These are phyloP conservation scores for Phytopythium helicoides DNA, from an alignment of 352 stramenopile species.

Conservation along the genomic window DNA sequence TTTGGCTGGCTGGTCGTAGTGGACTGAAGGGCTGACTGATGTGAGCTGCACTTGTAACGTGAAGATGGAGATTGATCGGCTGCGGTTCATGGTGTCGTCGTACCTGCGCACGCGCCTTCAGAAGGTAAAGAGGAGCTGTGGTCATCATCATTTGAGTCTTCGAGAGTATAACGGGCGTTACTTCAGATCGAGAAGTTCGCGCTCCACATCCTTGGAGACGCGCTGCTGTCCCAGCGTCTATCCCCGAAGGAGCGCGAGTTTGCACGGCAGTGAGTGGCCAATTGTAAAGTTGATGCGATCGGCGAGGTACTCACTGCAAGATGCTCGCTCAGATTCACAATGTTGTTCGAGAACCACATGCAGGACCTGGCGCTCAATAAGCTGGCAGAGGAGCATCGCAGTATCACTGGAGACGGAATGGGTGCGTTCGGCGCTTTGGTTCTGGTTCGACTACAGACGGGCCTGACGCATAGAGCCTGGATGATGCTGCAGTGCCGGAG, in stretches of 20 bases:
- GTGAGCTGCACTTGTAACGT: not conserved
- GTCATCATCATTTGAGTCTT: not conserved
- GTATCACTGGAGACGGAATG: constrained; percentile 62
- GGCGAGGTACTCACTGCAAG: not conserved
- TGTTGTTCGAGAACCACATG: constrained; percentile 73
- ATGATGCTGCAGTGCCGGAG: constrained; percentile 39
- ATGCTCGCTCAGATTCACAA: constrained; percentile 36
- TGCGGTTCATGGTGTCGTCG: constrained; percentile 82
- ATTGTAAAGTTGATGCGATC: not conserved
- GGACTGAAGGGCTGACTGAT: not conserved
- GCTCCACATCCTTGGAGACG: constrained; percentile 49
- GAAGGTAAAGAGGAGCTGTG: constrained; percentile 33
- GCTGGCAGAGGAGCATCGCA: constrained; percentile 62
- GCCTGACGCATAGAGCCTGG: constrained; percentile 2
- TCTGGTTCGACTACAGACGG: not conserved
- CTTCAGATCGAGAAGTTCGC: constrained; percentile 77
- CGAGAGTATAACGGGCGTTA: not conserved
- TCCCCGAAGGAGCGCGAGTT: constrained; percentile 76
- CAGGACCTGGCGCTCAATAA: constrained; percentile 60
- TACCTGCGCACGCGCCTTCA: constrained; percentile 74
- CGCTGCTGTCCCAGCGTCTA: constrained; percentile 44
- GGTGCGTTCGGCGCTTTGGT: constrained; percentile 24
- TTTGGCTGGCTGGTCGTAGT: not conserved
- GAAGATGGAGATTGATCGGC: constrained; percentile 85
- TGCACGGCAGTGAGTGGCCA: constrained; percentile 56